Evolutionary conservation across 2,329 filamentous ascomycete genomes (phyloP), one percentile per base, ranked within the genome.

Genomic region (Pleochaeta shiraiana): DNA sequence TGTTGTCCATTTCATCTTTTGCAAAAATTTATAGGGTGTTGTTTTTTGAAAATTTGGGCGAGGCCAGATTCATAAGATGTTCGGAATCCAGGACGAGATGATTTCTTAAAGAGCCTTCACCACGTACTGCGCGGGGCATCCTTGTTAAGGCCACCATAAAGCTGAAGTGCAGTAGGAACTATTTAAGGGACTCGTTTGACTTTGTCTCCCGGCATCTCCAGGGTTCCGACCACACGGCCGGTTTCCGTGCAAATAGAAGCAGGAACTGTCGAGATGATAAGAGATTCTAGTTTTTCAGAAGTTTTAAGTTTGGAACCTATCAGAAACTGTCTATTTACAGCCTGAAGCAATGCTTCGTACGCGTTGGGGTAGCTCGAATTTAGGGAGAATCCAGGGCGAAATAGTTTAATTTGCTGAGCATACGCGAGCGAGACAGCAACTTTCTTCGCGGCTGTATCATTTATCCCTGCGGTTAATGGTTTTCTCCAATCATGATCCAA

Each of bases 1-100:
- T 53, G 47, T 19, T 53, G 24, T 14, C 47, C 47, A 21, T 21
- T n/a, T 14, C 47, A 53, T n/a, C 24, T 3, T 26, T 53, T n/a
- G 24, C 9, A 53, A 21, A 63, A 39, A 37, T 63, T 28, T 39
- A 21, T 19, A 9, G 60, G 37, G 21, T 43, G 24, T 33, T 61
- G 57, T n/a, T n/a, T n/a, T 16, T 63, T 63, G 60, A 14, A 63
- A n/a, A 28, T 14, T 28, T 19, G 60, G 39, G 26, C 64, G 11
- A 30, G 4, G 28, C 39, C 24, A 53, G 47, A 53, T 50, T 55
- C 61, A 68, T 33, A 2, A 43, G n/a, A 43, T 12, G n/a, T n/a
- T n/a, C 39, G 14, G 39, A 43, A 43, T 2, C 4, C 4, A n/a
- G 4, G 39, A 14, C 39, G 4, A 4, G 39, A n/a, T n/a, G 4